Conservation (phyloP, 345 rosid genomes). For the Boechera stricta region DNA sequence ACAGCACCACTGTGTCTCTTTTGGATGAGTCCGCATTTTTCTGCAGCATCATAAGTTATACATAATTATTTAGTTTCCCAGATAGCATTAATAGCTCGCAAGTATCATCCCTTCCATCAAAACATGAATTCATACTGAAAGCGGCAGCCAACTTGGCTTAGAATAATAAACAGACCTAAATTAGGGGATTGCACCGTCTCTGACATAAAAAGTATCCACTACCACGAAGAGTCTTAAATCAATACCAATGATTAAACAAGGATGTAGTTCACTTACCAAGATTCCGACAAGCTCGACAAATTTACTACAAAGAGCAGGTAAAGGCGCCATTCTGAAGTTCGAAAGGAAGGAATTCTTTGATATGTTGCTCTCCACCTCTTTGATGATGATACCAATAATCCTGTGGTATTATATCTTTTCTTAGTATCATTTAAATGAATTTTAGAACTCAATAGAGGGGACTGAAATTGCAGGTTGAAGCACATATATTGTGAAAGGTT, state of each 20-base stretch:
- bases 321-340: constrained; percentile 84
- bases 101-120: constrained; percentile 3
- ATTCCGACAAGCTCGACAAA: constrained; percentile 89
- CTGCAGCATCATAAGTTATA: constrained; percentile 54
- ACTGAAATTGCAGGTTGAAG: constrained; percentile 18
- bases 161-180: background rate
- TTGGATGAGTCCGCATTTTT: constrained; percentile 83
- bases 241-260: constrained; percentile 1
- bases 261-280: constrained; percentile 63
- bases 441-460: background rate
- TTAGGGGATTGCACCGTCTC: constrained; percentile 2
- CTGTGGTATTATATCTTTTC: constrained; percentile 50
- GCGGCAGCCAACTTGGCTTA: constrained; percentile 18
- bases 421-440: constrained; percentile 28
- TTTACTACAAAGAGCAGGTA: constrained; percentile 74
- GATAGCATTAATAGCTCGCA: constrained; percentile 15
- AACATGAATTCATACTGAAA: constrained; percentile 25
- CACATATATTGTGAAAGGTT: constrained; percentile 15
- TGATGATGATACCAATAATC: constrained; percentile 84
- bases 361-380: constrained; percentile 88
- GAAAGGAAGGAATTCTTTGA: constrained; percentile 82
- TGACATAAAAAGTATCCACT: constrained; percentile 13
- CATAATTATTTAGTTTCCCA: constrained; percentile 16
- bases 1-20: constrained; percentile 72
- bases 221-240: constrained; percentile 9